These are phyloP conservation scores for Phialemoniopsis sp. DNA, from an alignment of 2,329 filamentous ascomycete species.

Conservation along the genomic window DNA sequence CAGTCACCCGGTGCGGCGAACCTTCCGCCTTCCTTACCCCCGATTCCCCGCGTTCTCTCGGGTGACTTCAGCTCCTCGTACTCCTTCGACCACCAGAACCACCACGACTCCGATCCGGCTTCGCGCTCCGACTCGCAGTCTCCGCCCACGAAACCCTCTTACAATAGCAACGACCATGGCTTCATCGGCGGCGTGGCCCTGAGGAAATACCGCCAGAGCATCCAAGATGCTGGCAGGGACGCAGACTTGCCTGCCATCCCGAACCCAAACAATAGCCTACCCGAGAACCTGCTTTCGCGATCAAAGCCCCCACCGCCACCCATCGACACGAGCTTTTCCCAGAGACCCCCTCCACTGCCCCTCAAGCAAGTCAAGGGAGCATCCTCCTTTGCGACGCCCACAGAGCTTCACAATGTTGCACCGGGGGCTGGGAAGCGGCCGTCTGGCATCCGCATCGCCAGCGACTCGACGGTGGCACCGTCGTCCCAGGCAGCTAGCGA, in stretches of 20 bases:
- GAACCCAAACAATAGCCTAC: conserved; percentile 9
- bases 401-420: conserved; percentile 35
- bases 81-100: conserved; percentile 2
- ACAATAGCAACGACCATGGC: conserved; percentile 30
- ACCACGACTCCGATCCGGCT: conserved; percentile 1
- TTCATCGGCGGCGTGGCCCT: conserved; percentile 55
- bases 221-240: conserved; percentile 7
- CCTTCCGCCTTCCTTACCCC: conserved; percentile 44
- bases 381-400: conserved; percentile 44
- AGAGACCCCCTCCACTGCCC: conserved; percentile 20
- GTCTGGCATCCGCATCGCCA: conserved; percentile 31
- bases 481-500: conserved; percentile 25
- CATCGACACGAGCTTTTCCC: conserved; percentile 26
- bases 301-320: conserved; percentile 27
- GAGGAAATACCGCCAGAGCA: conserved; percentile 41
- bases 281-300: conserved; percentile 19
- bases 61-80: conserved; percentile 23
- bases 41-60: conserved; percentile 45
- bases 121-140: conserved; percentile 9
- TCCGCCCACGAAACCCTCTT: conserved; percentile 21
- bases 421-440: conserved; percentile 33
- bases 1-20: conserved; percentile 28
- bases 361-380: conserved; percentile 22
- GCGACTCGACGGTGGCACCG: conserved; percentile 28
- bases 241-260: conserved; percentile 1